Evolutionary conservation across 805 yeast genomes (phyloP).

Genomic region (Pichia membranifaciens): DNA sequence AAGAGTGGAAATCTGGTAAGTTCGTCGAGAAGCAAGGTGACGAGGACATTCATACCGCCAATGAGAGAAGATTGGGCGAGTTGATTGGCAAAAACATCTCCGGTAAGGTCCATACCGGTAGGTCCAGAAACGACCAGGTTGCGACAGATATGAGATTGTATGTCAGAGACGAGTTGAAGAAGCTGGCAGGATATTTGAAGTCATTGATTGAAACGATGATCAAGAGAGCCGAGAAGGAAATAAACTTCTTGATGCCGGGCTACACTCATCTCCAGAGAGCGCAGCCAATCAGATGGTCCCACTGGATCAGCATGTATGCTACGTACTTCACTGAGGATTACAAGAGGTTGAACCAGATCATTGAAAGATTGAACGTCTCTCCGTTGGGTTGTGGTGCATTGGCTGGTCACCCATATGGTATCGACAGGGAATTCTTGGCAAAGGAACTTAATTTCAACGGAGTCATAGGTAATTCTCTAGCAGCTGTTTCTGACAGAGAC

Average conservation of each 20-base stretch:
- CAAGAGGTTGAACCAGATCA: constrained; percentile 74
- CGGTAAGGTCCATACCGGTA: constrained; percentile 98
- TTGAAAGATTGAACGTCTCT: constrained; percentile 74
- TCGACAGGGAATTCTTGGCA: constrained; percentile 88
- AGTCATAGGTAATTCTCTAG: constrained; percentile 89
- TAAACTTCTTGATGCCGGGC: constrained; percentile 95
- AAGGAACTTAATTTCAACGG: constrained; percentile 71
- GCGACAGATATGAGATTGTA: constrained; percentile 98
- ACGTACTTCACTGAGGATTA: constrained; percentile 91
- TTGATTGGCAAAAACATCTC: constrained; percentile 88
- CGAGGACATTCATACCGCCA: constrained; percentile 98
- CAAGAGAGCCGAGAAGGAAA: constrained; percentile 76
- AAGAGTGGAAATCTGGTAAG: constrained; percentile 71
- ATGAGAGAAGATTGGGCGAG: constrained; percentile 96
- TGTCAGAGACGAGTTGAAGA: constrained; percentile 73
- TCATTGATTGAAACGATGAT: constrained; percentile 62
- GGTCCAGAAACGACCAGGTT: constrained; percentile 97
- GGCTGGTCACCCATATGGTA: constrained; percentile 99
- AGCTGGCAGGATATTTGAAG: constrained; percentile 50
- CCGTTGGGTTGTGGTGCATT: constrained; percentile 98
- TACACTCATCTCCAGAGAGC: constrained; percentile 98
- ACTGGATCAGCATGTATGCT: constrained; percentile 92
- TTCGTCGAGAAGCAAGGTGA: constrained; percentile 83
- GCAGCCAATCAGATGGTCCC: constrained; percentile 99
- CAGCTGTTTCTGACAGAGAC: constrained; percentile 98